Percentiles rank a stretch among this genome's conserved stretches.
Evolutionary conservation across 805 yeast species (phyloP).

Genomic region (Wickerhamiella brachini): DNA sequence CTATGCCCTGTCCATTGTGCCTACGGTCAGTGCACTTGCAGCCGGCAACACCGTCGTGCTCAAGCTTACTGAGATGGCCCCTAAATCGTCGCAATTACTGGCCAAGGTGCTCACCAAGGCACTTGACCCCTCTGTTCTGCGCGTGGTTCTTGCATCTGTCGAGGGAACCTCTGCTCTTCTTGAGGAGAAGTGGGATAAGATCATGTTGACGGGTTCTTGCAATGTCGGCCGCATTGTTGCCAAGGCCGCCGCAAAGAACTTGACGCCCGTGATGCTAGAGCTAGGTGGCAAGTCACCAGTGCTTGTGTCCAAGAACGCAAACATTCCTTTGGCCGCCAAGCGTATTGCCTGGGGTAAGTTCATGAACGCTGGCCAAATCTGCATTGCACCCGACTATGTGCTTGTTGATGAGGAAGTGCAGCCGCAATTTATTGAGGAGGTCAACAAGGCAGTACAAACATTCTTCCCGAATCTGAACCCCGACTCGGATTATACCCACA

Average conservation of each 20-base stretch:
- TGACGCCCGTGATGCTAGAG: slow-evolving; percentile 68
- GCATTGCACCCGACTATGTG: slow-evolving; percentile 73
- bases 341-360: slow-evolving; percentile 68
- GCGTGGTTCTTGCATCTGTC: slow-evolving; percentile 57
- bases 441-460: slow-evolving; percentile 28
- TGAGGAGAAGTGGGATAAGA: slow-evolving; percentile 55
- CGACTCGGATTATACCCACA: slow-evolving; percentile 37
- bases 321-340: slow-evolving; percentile 29
- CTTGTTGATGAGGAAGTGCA: slow-evolving; percentile 44
- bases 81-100: slow-evolving; percentile 41
- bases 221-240: slow-evolving; percentile 65
- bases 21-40: slow-evolving; percentile 64
- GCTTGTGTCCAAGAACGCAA: slow-evolving; percentile 39
- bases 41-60: slow-evolving; percentile 69
- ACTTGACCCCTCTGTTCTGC: slow-evolving; percentile 40
- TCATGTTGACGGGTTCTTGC: slow-evolving; percentile 68
- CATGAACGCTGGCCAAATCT: slow-evolving; percentile 71
- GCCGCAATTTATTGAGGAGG: slow-evolving; percentile 32
- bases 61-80: slow-evolving; percentile 60
- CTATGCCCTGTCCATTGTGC: slow-evolving; percentile 41
- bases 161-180: slow-evolving; percentile 46
- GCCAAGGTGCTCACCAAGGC: slow-evolving; percentile 38
- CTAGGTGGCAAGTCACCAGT: slow-evolving; percentile 85
- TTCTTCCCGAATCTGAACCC: slow-evolving; percentile 33
- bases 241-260: slow-evolving; percentile 57